Percentiles rank a stretch among this genome's conserved stretches.
Evolutionary conservation across 345 rosid genomes (phyloP).

Genomic region (Citrus unshiu): DNA sequence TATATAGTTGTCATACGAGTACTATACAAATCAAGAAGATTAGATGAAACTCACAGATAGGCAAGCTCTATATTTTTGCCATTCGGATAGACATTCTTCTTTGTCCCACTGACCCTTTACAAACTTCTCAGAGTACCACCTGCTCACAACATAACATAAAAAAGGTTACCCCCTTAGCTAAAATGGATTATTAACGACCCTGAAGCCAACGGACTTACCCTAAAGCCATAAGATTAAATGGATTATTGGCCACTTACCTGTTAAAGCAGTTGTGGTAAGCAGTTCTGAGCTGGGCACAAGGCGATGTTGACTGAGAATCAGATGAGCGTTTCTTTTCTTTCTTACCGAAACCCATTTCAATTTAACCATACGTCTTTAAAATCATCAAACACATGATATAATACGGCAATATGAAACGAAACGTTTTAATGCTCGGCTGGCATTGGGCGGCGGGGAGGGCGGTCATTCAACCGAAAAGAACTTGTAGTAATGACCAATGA

Average conservation of each 20-base stretch:
- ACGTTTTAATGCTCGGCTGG: not conserved
- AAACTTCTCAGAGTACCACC: conserved; percentile 90
- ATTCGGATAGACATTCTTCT: conserved; percentile 66
- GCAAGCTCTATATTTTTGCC: conserved; percentile 77
- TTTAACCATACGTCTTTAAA: not conserved
- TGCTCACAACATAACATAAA: conserved; percentile 10
- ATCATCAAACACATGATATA: not conserved
- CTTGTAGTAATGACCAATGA: not conserved
- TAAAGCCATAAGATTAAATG: too few species aligned
- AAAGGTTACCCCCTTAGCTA: not conserved
- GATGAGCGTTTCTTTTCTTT: conserved; percentile 30
- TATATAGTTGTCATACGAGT: not conserved
- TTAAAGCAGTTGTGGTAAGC: conserved; percentile 87
- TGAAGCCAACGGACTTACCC: too few species aligned
- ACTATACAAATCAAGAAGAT: not conserved
- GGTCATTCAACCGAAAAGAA: not conserved
- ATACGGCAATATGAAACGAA: not conserved
- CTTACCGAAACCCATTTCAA: conserved; percentile 32
- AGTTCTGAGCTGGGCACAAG: conserved; percentile 66
- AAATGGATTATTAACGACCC: not conserved
- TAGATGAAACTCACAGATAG: conserved; percentile 49
- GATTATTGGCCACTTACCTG: conserved; percentile 30
- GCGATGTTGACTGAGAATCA: conserved; percentile 49
- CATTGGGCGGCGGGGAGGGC: not conserved
- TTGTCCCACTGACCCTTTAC: conserved; percentile 82